phyloP scores from a whole-genome alignment of 2,329 filamentous ascomycete species.

The Taxawa tesnikishii region DNA sequence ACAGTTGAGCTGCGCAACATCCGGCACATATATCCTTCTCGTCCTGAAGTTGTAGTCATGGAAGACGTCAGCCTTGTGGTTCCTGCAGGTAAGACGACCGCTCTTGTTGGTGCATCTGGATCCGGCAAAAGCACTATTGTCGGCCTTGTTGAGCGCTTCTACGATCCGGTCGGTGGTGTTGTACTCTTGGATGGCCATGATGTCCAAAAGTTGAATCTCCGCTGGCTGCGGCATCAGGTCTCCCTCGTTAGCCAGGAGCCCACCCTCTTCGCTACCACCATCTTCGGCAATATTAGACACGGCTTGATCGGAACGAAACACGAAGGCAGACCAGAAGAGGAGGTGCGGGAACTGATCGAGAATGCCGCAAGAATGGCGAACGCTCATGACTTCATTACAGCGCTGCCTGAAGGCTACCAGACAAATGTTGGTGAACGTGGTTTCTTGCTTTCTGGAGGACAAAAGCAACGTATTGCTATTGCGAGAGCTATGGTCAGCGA shows the following conservation, averaged over 20 bases:
- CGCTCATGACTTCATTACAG: slow-evolving; percentile 79
- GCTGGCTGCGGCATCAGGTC: slow-evolving; percentile 86
- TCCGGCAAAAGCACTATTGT: slow-evolving; percentile 93
- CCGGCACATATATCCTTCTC: slow-evolving; percentile 88
- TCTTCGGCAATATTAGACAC: slow-evolving; percentile 80
- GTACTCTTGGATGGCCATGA: slow-evolving; percentile 76
- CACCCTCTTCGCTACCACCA: slow-evolving; percentile 77
- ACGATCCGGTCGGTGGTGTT: slow-evolving; percentile 70
- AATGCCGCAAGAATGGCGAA: slow-evolving; percentile 84
- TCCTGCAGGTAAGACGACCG: slow-evolving; percentile 83
- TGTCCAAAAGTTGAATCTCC: slow-evolving; percentile 68
- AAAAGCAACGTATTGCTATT: slow-evolving; percentile 95
- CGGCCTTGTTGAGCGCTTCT: slow-evolving; percentile 86
- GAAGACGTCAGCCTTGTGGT: slow-evolving; percentile 67
- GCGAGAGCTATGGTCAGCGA: slow-evolving; percentile 82
- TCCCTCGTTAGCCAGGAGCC: slow-evolving; percentile 90
- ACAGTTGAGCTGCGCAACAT: slow-evolving; percentile 69
- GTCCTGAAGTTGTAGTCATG: slow-evolving; percentile 84
- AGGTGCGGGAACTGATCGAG: slow-evolving; percentile 57
- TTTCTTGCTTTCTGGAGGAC: slow-evolving; percentile 83
- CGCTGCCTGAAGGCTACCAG: slow-evolving; percentile 77
- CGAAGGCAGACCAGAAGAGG: slow-evolving; percentile 56
- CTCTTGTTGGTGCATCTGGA: slow-evolving; percentile 85
- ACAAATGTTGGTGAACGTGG: slow-evolving; percentile 94
- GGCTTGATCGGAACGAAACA: slow-evolving; percentile 75